Base-by-base conservation (phyloP, 257 asterid genomes). In the Nemophila menziesii region DNA sequence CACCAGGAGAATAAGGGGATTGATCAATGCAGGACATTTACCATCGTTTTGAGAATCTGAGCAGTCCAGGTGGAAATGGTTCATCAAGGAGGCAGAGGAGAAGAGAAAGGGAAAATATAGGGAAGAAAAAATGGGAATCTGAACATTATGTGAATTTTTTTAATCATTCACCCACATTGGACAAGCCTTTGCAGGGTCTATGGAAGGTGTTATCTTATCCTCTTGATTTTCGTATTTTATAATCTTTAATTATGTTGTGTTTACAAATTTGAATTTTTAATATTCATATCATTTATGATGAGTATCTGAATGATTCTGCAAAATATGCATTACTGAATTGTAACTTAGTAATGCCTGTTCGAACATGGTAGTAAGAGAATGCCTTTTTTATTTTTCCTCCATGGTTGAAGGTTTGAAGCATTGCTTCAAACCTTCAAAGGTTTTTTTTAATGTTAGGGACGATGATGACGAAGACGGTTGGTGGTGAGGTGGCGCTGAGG, bases 171-270 rank as follows among this genome's bases (percentile, higher is more conserved):
- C 95, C 97, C 18, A 69, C 64, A 3, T 75, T 71, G 18, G 27
- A 67, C 9, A 74, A 78, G 27, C 97, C 95, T 29, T 71, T 87
- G 64, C 97, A 87, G 74, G 97, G 95, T 49, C 64, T 87, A 23
- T 83, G 97, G 97, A 87, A 87, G 95, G 95, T 87, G 65, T 40
- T 34, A 12, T 48, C 54, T 23, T 22, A 41, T 33, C 22, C 63
- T 44, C 22, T 44, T 29, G 8, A 13, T 7, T 10, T 29, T 29
- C n/a, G 34, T 52, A 37, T n/a, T 23, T 15, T 33, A 2, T 39
- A 22, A 0, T 55, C 3, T 20, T 11, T 20, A 11, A 22, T 16
- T 8, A 17, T 23, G n/a, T 17, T 23, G 20, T 0, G 9, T 39
- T 16, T 29, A 9, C 9, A 8, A 15, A 11, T 19, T 39, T 17